Conservation (phyloP, 1,284 basidiomycete species). For the Moniliella sp. region DNA sequence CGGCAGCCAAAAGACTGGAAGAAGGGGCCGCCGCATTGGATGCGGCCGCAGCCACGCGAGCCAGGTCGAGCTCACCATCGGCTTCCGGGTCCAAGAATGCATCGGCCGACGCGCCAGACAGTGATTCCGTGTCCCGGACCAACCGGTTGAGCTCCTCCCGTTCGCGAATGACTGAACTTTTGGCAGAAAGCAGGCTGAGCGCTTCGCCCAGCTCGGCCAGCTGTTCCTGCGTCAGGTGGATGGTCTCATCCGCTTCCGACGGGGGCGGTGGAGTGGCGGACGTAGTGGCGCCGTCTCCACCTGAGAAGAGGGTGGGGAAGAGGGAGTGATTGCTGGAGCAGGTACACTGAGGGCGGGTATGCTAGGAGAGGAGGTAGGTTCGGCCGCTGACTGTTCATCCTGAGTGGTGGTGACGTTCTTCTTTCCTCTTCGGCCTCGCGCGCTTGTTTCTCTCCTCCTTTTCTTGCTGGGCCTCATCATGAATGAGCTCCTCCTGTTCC, state of each 20-base stretch:
- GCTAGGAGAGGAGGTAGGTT: not conserved
- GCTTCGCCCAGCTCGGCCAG: slow-evolving; percentile 73
- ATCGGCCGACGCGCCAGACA: not conserved
- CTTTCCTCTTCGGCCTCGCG: slow-evolving; percentile 3
- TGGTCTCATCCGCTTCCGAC: slow-evolving; percentile 42
- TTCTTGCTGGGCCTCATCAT: slow-evolving; percentile 86
- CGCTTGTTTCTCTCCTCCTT: slow-evolving; percentile 43
- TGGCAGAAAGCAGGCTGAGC: slow-evolving; percentile 66
- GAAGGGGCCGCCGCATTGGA: too few relatives aligned
- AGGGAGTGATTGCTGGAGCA: too few relatives aligned
- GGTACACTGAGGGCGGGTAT: not conserved
- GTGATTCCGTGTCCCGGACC: slow-evolving; percentile 71
- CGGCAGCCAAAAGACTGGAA: too few relatives aligned
- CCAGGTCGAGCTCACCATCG: not conserved
- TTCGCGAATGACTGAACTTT: slow-evolving; percentile 77
- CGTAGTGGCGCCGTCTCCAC: too few relatives aligned
- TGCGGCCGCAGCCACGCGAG: not conserved
- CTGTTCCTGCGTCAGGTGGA: slow-evolving; percentile 83
- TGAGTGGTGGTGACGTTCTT: not conserved
- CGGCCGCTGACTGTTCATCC: slow-evolving; percentile 10
- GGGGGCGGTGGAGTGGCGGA: too few relatives aligned
- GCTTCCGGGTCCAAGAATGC: not conserved
- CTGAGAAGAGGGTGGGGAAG: too few relatives aligned
- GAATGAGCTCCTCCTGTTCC: slow-evolving; percentile 88
- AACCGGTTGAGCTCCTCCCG: slow-evolving; percentile 61